phyloP scores from a whole-genome alignment of 441 rosid genomes.

The Eruca vesicaria region DNA sequence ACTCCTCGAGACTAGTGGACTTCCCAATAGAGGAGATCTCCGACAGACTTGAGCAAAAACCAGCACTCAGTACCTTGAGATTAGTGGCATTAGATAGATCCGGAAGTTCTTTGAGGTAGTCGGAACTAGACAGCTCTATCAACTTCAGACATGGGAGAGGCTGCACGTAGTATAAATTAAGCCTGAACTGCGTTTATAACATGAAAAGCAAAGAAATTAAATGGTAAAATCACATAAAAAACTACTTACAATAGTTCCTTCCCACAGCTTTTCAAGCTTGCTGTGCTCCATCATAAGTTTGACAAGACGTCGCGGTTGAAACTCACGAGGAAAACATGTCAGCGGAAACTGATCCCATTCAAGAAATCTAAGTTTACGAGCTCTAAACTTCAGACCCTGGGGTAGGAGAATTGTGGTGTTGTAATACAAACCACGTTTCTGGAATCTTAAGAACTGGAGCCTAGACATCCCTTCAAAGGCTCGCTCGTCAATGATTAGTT shows the following conservation, averaged over 20 bases:
- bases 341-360: not conserved
- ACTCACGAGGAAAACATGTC: not conserved
- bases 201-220: not conserved
- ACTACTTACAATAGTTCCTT: not conserved
- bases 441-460: not conserved
- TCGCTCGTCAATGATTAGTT: not conserved
- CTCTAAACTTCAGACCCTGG: not conserved
- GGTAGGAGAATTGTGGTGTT: not conserved
- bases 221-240: not conserved
- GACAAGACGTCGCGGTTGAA: not conserved
- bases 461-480: not conserved
- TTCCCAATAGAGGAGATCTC: not conserved
- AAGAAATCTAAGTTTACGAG: not conserved
- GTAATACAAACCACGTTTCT: not conserved
- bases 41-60: not conserved
- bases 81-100: not conserved
- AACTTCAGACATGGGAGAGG: not conserved
- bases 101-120: not conserved
- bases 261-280: not conserved
- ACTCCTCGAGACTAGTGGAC: not conserved
- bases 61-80: not conserved
- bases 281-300: not conserved
- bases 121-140: not conserved
- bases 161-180: not conserved
- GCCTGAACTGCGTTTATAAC: not conserved